phyloP scores from a whole-genome alignment of 306 rosid genomes.

The Inga leiocalycina region DNA sequence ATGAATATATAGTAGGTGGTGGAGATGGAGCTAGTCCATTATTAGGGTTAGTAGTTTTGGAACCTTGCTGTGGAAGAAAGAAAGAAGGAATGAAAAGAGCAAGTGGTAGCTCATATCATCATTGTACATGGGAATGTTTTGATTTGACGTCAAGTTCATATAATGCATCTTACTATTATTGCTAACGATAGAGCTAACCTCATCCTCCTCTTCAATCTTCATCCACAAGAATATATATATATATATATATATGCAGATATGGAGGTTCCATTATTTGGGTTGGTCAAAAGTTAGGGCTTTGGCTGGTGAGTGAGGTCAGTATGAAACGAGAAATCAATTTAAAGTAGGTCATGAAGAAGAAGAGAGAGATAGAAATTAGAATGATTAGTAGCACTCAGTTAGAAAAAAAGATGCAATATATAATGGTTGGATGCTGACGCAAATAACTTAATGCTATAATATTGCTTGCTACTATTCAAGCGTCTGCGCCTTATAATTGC shows the following conservation, averaged over 20 bases:
- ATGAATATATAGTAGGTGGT: neutral
- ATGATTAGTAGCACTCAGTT: slow-evolving; percentile 12
- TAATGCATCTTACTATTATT: neutral
- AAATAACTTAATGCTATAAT: slow-evolving; percentile 14
- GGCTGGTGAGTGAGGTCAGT: neutral
- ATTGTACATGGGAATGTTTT: neutral
- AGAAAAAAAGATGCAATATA: neutral
- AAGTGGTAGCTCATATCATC: neutral
- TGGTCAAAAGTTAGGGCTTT: neutral
- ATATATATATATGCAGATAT: neutral
- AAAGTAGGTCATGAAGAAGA: neutral
- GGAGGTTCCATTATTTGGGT: neutral
- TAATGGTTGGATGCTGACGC: slow-evolving; percentile 13
- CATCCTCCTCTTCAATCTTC: neutral
- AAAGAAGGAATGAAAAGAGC: neutral
- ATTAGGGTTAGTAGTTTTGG: slow-evolving; percentile 14
- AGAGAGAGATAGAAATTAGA: neutral
- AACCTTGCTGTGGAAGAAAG: neutral
- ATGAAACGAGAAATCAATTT: slow-evolving; percentile 1
- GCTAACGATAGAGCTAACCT: neutral
- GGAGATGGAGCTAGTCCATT: neutral
- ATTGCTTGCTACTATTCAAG: slow-evolving; percentile 22
- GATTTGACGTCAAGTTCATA: neutral
- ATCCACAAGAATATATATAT: neutral
- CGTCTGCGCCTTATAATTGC: neutral